phyloP scores from a whole-genome alignment of 495 filamentous ascomycete genomes.

The Tuber borchii region DNA sequence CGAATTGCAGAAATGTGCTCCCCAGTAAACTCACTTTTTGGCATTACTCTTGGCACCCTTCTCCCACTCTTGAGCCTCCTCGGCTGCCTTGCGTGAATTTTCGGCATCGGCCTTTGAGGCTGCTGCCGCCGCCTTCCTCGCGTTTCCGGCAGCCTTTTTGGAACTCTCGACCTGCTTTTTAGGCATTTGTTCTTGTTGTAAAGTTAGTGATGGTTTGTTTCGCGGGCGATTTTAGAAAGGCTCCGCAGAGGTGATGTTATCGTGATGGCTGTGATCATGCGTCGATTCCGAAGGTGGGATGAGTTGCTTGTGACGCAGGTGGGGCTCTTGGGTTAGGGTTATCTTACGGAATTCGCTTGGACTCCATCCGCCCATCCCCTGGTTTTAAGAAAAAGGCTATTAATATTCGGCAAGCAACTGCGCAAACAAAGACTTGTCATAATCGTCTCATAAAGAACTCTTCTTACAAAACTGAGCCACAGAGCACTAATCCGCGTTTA shows the following conservation, averaged over 20 bases:
- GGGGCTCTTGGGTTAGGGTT: too few relatives aligned
- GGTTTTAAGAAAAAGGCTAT: background rate
- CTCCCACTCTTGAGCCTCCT: conserved; percentile 71
- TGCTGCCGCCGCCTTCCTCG: conserved; percentile 84
- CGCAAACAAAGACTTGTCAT: background rate
- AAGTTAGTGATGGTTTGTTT: background rate
- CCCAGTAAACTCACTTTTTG: conserved; percentile 63
- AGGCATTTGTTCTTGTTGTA: conserved; percentile 11
- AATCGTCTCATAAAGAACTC: too few relatives aligned
- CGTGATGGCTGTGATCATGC: background rate
- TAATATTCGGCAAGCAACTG: background rate
- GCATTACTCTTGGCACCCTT: conserved; percentile 75
- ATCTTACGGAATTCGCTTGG: too few relatives aligned
- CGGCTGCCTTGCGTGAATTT: conserved; percentile 58
- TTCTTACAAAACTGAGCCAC: background rate
- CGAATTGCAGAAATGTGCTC: background rate
- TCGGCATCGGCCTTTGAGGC: conserved; percentile 66
- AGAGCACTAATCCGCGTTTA: background rate
- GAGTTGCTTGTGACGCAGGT: too few relatives aligned
- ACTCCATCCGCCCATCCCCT: too few relatives aligned
- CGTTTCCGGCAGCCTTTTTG: conserved; percentile 87
- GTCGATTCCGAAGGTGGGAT: too few relatives aligned
- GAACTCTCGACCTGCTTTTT: conserved; percentile 64
- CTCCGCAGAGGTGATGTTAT: background rate
- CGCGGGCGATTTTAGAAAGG: background rate